Evolutionary conservation across 192 early-diverging fungal genomes (phyloP).

Genomic region (Linnemannia hyalina): DNA sequence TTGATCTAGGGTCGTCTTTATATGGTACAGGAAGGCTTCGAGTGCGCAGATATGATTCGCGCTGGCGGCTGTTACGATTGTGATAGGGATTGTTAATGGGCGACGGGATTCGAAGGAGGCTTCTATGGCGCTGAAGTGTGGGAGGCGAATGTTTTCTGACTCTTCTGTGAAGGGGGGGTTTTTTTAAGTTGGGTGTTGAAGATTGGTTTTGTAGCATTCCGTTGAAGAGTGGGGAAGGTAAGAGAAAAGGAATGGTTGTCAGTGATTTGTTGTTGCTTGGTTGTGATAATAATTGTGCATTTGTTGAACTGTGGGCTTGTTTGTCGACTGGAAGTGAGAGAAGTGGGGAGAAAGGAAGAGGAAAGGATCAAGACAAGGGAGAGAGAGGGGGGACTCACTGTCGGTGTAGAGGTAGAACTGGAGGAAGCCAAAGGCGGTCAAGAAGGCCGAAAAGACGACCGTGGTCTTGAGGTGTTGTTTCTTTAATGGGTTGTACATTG

Average conservation of each 20-base stretch:
- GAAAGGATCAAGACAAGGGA: too few relatives aligned
- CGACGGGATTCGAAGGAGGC: slow-evolving; percentile 21
- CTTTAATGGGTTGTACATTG: slow-evolving; percentile 10
- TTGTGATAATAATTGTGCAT: neutral
- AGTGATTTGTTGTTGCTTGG: neutral
- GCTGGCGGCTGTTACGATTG: slow-evolving; percentile 65
- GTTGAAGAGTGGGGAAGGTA: neutral
- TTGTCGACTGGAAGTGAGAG: too few relatives aligned
- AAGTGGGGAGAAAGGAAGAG: too few relatives aligned
- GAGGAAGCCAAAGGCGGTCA: slow-evolving; percentile 13
- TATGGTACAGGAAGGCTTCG: slow-evolving; percentile 61
- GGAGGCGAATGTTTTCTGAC: neutral
- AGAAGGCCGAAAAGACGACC: neutral
- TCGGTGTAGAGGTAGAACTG: slow-evolving; percentile 26
- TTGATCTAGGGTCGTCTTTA: slow-evolving; percentile 25
- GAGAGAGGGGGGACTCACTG: neutral
- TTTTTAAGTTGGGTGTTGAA: neutral
- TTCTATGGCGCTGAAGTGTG: slow-evolving; percentile 19
- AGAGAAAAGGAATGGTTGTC: neutral
- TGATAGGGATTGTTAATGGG: slow-evolving; percentile 35
- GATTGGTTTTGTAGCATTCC: neutral
- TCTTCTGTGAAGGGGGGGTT: neutral
- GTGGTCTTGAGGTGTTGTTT: neutral
- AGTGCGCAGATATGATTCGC: slow-evolving; percentile 63
- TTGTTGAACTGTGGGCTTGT: too few relatives aligned